Percentiles rank a stretch among this genome's conserved stretches.
phyloP scores from a whole-genome alignment of 495 filamentous ascomycete genomes.

The Talaromyces borbonicus region DNA sequence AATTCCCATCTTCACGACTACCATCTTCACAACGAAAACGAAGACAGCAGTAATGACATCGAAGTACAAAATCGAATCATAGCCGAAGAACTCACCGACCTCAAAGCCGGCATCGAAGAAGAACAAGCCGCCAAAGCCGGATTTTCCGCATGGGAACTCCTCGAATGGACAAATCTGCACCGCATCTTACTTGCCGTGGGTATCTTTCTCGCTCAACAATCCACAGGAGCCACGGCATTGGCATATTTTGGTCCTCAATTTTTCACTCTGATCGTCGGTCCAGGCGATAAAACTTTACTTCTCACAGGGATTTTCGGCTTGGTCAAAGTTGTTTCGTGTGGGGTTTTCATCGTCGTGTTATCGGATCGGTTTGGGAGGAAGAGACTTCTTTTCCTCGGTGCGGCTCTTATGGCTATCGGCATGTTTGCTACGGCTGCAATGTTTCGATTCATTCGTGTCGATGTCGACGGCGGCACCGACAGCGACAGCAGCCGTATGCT shows the following conservation, averaged over 20 bases:
- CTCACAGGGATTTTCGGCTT: constrained; percentile 43
- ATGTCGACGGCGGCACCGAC: no score
- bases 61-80: constrained; percentile 13
- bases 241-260: constrained; percentile 45
- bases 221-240: constrained; percentile 44
- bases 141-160: constrained; percentile 31
- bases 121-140: constrained; percentile 33
- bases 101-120: constrained; percentile 32
- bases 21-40: constrained; percentile 18
- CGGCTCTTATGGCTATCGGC: constrained; percentile 39
- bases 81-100: constrained; percentile 35
- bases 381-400: constrained; percentile 41
- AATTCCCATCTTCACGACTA: no score
- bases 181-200: constrained; percentile 30
- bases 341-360: constrained; percentile 40
- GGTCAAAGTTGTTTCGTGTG: constrained; percentile 39
- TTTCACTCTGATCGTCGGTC: constrained; percentile 44
- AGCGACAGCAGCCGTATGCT: no score
- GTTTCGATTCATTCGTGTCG: constrained; percentile 24
- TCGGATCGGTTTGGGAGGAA: constrained; percentile 49
- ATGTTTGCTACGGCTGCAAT: constrained; percentile 49
- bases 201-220: constrained; percentile 38
- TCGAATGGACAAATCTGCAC: constrained; percentile 31
- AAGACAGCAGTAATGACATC: constrained; percentile 10
- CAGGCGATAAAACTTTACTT: constrained; percentile 27